These are phyloP conservation scores for Barnettozyma siamensis DNA, from an alignment of 805 yeast genomes.

Conservation along the genomic window DNA sequence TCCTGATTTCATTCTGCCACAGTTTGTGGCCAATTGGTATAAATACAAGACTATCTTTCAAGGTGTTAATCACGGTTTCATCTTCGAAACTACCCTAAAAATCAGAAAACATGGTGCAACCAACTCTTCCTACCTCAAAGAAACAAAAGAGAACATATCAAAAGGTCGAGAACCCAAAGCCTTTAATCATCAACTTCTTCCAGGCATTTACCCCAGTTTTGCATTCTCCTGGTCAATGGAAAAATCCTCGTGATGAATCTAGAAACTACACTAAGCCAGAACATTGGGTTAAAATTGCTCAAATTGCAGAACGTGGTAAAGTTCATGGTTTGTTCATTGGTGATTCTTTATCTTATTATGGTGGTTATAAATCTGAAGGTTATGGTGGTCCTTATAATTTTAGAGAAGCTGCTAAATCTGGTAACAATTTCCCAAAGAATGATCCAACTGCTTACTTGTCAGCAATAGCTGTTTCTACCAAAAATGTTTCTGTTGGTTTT, in stretches of 20 bases:
- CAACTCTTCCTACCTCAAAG: neutral
- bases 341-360: slow-evolving; percentile 9
- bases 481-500: slow-evolving; percentile 31
- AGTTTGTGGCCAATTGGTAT: neutral
- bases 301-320: slow-evolving; percentile 32
- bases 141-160: slow-evolving; percentile 5
- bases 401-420: slow-evolving; percentile 10
- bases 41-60: no score
- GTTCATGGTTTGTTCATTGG: slow-evolving; percentile 29
- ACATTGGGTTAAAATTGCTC: slow-evolving; percentile 34
- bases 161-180: slow-evolving; percentile 15
- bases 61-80: neutral
- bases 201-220: slow-evolving; percentile 28
- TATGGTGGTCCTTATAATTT: slow-evolving; percentile 9
- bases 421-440: slow-evolving; percentile 11
- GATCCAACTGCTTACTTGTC: slow-evolving; percentile 19
- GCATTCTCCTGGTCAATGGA: slow-evolving; percentile 32
- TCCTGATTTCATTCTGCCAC: neutral
- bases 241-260: slow-evolving; percentile 33
- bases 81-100: neutral
- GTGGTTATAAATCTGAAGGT: slow-evolving; percentile 9
- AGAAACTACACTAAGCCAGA: slow-evolving; percentile 24
- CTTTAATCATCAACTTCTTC: slow-evolving; percentile 34
- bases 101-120: neutral
- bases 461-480: slow-evolving; percentile 29